Evolutionary conservation across 225 moss, liverwort and hornwort species (phyloP).

Genomic region (Takakia lepidozioides): DNA sequence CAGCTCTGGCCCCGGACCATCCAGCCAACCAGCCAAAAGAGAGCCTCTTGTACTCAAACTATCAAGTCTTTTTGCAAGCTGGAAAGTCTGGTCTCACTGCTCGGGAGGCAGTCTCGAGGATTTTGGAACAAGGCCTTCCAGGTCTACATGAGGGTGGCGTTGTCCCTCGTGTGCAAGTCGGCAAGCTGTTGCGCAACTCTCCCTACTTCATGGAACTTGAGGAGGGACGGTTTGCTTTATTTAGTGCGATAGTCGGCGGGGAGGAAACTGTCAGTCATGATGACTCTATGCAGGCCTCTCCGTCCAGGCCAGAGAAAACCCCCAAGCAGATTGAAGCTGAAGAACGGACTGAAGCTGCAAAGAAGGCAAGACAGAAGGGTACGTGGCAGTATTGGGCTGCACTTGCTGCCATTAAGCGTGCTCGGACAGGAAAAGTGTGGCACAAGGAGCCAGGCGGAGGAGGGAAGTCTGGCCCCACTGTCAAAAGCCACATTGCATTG

Average conservation of each 20-base stretch:
- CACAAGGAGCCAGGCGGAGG: too few relatives aligned
- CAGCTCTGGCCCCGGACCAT: constrained; percentile 27
- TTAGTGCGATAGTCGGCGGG: constrained; percentile 31
- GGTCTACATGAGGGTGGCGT: constrained; percentile 29
- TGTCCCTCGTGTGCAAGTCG: constrained; percentile 21
- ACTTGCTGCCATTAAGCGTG: neutral
- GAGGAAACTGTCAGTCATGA: constrained; percentile 7
- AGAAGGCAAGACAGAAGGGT: constrained; percentile 1
- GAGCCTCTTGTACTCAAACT: constrained; percentile 26
- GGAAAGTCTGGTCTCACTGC: constrained; percentile 39
- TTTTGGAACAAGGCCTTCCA: constrained; percentile 18
- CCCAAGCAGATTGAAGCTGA: constrained; percentile 1
- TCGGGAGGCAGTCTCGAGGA: constrained; percentile 28
- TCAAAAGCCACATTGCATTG: constrained; percentile 9
- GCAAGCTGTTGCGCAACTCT: constrained; percentile 32
- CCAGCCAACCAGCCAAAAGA: constrained; percentile 35
- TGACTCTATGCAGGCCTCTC: too few relatives aligned
- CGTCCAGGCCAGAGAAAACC: neutral
- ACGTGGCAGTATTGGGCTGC: neutral
- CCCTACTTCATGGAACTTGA: constrained; percentile 52
- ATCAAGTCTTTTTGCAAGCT: constrained; percentile 19
- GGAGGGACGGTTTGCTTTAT: constrained; percentile 39
- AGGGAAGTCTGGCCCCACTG: neutral
- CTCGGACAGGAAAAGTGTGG: neutral
- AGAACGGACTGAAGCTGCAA: constrained; percentile 3